A percentile compares a stretch with the other conserved stretches of the same genome.
Conservation (phyloP, 208 protist genomes). For the Leishmania tropica region DNA sequence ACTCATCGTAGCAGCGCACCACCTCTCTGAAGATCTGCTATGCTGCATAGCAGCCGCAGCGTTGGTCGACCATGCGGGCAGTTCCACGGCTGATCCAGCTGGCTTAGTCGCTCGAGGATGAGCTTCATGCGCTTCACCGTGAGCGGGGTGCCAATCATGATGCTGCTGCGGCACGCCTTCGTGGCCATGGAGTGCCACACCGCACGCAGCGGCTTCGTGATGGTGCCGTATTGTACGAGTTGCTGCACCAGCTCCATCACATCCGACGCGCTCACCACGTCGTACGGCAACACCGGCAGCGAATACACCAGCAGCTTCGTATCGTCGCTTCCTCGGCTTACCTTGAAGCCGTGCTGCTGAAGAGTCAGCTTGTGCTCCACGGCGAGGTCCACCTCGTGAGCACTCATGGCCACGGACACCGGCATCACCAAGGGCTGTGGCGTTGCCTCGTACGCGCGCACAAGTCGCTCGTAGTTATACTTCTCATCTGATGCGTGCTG, state of each 20-base stretch:
- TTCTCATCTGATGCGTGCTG: constrained; percentile 97
- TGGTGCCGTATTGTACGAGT: constrained; percentile 63
- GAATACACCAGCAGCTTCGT: constrained; percentile 76
- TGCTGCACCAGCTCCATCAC: constrained; percentile 89
- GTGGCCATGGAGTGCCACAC: constrained; percentile 93
- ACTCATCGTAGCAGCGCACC: background rate
- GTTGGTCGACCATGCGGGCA: constrained; percentile 96
- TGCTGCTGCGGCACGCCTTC: constrained; percentile 90
- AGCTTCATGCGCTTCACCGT: constrained; percentile 69
- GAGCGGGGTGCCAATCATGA: constrained; percentile 94
- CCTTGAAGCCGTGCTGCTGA: constrained; percentile 87
- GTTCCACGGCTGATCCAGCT: constrained; percentile 93
- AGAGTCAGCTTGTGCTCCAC: constrained; percentile 69
- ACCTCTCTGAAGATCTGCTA: constrained; percentile 31
- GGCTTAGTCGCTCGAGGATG: constrained; percentile 71
- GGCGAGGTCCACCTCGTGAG: constrained; percentile 80
- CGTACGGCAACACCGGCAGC: constrained; percentile 87
- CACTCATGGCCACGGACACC: constrained; percentile 70
- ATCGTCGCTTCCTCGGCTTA: constrained; percentile 51
- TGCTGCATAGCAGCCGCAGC: constrained; percentile 63
- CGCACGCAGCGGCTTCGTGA: constrained; percentile 67
- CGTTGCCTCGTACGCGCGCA: constrained; percentile 57
- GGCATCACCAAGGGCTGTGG: constrained; percentile 87
- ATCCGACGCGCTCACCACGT: constrained; percentile 81
- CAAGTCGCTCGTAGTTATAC: constrained; percentile 93